Evolutionary conservation across 1,284 basidiomycete species (phyloP), one percentile per base, ranked within the genome.

Genomic region (Coniophora puteana): DNA sequence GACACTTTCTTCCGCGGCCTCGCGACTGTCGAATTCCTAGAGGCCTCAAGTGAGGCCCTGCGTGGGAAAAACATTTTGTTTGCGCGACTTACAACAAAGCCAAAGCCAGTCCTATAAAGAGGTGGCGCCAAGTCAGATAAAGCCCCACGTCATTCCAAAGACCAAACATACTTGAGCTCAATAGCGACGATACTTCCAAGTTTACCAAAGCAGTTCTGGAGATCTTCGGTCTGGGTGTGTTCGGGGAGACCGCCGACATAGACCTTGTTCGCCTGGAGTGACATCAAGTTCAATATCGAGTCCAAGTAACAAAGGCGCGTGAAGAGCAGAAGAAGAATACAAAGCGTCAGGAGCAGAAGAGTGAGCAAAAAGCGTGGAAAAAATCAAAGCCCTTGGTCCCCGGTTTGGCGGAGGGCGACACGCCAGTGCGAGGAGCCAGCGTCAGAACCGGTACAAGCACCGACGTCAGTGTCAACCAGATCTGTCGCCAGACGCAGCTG

Each of bases 161-260:
- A 37, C 39, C 14, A 17, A 14, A 78, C 87, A 40, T 64, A 89
- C 88, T 91, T 91, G 43, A 91, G 67, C 61, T 91, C 88, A 46
- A 90, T 82, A 49, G 80, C 78, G 18, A 73, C 61, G 25, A 91
- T 88, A 40, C 61, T 70, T n/a, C 88, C 88, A 38, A 90, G 79
- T 61, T 89, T 87, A 41, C 84, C 84, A 61, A 91, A 91, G 61
- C 89, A 90, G 51, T 75, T 84, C 58, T 80, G 80, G 22, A 91
- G 66, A 58, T 91, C 88, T 66, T 89, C 87, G 63, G 80, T 75
- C 50, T 83, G 82, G 40, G 88, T 90, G 52, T 88, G 75, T 64
- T 89, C 85, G 46, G 88, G 89, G 48, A 91, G 75, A 51, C 88
- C 88, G 56, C 88, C 88, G 58, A 91, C 81, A 60, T 91, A 91